Percentiles rank a stretch among this genome's conserved stretches.
phyloP scores from a whole-genome alignment of 768 basidiomycete genomes.

The Panellus pusillus region DNA sequence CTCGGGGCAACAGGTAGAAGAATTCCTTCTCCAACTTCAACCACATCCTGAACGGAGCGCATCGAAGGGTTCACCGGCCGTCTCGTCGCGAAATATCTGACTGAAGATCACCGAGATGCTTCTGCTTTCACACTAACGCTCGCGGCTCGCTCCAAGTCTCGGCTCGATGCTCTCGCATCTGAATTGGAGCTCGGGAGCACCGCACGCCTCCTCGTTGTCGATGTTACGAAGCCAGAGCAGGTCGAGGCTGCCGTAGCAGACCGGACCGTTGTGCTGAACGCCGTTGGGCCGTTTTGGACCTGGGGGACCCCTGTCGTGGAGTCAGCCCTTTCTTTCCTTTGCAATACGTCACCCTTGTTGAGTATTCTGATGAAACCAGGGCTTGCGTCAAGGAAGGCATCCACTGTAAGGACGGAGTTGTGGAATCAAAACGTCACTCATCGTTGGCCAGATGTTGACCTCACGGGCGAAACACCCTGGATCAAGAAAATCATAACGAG shows the following conservation, averaged over 20 bases:
- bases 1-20: slow-evolving; percentile 64
- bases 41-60: not conserved
- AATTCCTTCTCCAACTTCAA: slow-evolving; percentile 1
- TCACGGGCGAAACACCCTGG: slow-evolving; percentile 75
- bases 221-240: slow-evolving; percentile 53
- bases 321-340: slow-evolving; percentile 35
- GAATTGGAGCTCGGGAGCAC: slow-evolving; percentile 45
- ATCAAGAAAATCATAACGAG: slow-evolving; percentile 55
- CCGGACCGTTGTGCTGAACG: slow-evolving; percentile 71
- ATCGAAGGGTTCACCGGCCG: slow-evolving; percentile 64
- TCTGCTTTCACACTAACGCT: slow-evolving; percentile 63
- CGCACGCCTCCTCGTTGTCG: slow-evolving; percentile 52
- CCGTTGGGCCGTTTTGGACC: slow-evolving; percentile 72
- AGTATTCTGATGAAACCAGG: slow-evolving; percentile 28
- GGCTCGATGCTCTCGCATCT: slow-evolving; percentile 53
- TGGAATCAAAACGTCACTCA: not conserved
- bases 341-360: not conserved
- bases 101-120: slow-evolving; percentile 54
- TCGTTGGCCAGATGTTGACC: slow-evolving; percentile 57
- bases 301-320: slow-evolving; percentile 67
- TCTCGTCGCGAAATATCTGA: slow-evolving; percentile 67
- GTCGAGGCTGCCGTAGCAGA: slow-evolving; percentile 58
- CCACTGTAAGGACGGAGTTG: slow-evolving; percentile 44
- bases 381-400: slow-evolving; percentile 73
- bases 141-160: slow-evolving; percentile 66